Evolutionary conservation across 441 rosid species (phyloP), one percentile per base, ranked within the genome.

Genomic region (Erodium texanum): DNA sequence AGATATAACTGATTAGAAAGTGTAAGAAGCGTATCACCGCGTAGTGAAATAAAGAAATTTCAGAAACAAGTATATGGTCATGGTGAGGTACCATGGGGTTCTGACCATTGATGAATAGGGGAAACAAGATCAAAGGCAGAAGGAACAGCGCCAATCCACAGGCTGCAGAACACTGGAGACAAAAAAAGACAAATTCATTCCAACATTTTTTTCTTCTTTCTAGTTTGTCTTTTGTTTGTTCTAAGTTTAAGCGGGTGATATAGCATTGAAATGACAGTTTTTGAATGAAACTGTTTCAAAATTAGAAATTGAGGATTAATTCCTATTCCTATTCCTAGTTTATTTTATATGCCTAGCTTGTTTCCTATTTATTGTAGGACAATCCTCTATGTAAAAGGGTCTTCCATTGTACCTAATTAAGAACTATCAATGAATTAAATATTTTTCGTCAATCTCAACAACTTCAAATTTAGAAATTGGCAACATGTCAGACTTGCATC

Each of bases 21-120:
- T 29, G 7, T 67, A 14, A 32, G 68, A 65, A 6, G 18, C 9
- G 34, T 12, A 22, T 22, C 54, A 41, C 11, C 48, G 10, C 48
- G 11, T 41, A 41, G 48, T n/a, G 56, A 48, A 48, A 48, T 48
- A 48, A 12, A 48, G 56, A 48, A n/a, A 15, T 12, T 15, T 48
- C 48, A 15, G 27, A 68, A 68, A 36, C 22, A 59, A 6, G 70
- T 19, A 1, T 29, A 3, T 8, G 36, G 29, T 23, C 9, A 38
- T 20, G 45, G 2, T 11, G 20, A 62, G 73, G 29, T 79, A 93
- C 98, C 86, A 77, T 68, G 38, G 82, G 86, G 75, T 70, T 79
- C 78, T 87, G 84, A 18, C 87, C 85, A 41, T 87, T 81, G 22
- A 80, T 71, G 77, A 84, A 93, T 20, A 90, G 72, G 7, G 94